Percentiles rank a stretch among this genome's conserved stretches.
These are phyloP conservation scores for Phaseolus lunatus DNA, from an alignment of 306 rosid genomes.

Conservation along the genomic window DNA sequence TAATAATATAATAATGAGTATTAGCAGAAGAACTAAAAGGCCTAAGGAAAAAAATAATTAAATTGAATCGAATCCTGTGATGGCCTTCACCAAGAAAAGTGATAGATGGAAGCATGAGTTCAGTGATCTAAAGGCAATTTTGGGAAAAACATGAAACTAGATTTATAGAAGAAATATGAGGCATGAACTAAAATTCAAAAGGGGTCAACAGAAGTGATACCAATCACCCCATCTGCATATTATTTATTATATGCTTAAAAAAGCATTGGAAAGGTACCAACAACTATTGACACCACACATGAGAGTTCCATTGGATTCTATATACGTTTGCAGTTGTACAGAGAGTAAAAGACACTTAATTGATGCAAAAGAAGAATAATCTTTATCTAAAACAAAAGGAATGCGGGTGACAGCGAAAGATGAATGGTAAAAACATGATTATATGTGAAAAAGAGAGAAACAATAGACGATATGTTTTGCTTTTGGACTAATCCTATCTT, in stretches of 20 bases:
- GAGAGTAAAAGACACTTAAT: slow-evolving; percentile 38
- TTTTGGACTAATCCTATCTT: slow-evolving; percentile 45
- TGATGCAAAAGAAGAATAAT: slow-evolving; percentile 51
- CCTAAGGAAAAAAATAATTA: too few species aligned
- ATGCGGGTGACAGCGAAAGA: slow-evolving; percentile 53
- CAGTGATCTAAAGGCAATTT: background rate
- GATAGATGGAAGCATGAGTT: too few species aligned
- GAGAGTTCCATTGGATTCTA: slow-evolving; percentile 66
- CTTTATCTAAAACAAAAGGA: slow-evolving; percentile 40
- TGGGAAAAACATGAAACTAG: background rate
- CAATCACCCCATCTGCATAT: slow-evolving; percentile 44
- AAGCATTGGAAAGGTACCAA: slow-evolving; percentile 45
- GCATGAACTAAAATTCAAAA: slow-evolving; percentile 20
- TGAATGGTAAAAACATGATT: slow-evolving; percentile 47
- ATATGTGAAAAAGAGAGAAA: slow-evolving; percentile 48
- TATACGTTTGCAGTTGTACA: slow-evolving; percentile 42
- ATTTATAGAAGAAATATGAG: slow-evolving; percentile 6
- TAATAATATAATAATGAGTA: too few species aligned
- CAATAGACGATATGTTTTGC: slow-evolving; percentile 46
- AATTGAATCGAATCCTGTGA: too few species aligned
- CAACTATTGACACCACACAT: slow-evolving; percentile 44
- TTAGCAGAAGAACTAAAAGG: too few species aligned
- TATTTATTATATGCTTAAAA: slow-evolving; percentile 30
- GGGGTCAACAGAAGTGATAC: slow-evolving; percentile 38
- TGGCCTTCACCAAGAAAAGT: too few species aligned